phyloP scores from a whole-genome alignment of 1,284 basidiomycete genomes.

The Cutaneotrichosporon curvatum region DNA sequence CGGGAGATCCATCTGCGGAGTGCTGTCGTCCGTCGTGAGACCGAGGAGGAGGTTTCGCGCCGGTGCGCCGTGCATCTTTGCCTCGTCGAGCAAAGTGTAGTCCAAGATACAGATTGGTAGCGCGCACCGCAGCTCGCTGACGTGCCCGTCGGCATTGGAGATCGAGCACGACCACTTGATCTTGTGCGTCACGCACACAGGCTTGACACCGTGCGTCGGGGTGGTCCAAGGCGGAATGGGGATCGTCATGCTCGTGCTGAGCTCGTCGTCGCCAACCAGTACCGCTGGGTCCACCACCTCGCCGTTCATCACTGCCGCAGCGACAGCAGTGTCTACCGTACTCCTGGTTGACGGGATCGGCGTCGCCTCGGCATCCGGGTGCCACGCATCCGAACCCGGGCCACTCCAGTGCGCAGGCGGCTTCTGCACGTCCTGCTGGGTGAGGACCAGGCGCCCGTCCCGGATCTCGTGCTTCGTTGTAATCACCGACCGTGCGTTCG shows the following conservation, averaged over 20 bases:
- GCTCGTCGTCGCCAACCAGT: conserved; percentile 46
- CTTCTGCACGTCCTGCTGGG: conserved; percentile 22
- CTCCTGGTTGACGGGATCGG: not conserved
- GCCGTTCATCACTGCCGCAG: not conserved
- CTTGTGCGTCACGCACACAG: conserved; percentile 63
- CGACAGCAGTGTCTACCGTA: not conserved
- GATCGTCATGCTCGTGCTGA: conserved; percentile 48
- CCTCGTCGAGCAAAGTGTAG: conserved; percentile 62
- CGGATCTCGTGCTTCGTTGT: conserved; percentile 64
- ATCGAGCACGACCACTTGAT: conserved; percentile 58
- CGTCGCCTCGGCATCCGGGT: not conserved
- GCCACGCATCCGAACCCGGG: not conserved
- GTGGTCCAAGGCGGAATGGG: conserved; percentile 50
- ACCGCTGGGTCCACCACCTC: conserved; percentile 20
- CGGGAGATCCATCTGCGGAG: conserved; percentile 64
- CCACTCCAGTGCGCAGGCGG: conserved; percentile 25
- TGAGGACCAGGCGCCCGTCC: conserved; percentile 52
- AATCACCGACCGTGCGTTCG: conserved; percentile 59
- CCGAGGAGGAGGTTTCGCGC: conserved; percentile 64
- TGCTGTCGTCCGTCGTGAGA: conserved; percentile 48
- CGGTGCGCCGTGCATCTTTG: conserved; percentile 59
- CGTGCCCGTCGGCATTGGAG: conserved; percentile 77
- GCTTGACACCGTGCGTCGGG: conserved; percentile 55
- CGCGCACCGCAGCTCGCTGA: conserved; percentile 83
- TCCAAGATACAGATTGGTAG: conserved; percentile 79